Evolutionary conservation across 2,329 filamentous ascomycete species (phyloP).

Genomic region (Colletotrichum coccodes): DNA sequence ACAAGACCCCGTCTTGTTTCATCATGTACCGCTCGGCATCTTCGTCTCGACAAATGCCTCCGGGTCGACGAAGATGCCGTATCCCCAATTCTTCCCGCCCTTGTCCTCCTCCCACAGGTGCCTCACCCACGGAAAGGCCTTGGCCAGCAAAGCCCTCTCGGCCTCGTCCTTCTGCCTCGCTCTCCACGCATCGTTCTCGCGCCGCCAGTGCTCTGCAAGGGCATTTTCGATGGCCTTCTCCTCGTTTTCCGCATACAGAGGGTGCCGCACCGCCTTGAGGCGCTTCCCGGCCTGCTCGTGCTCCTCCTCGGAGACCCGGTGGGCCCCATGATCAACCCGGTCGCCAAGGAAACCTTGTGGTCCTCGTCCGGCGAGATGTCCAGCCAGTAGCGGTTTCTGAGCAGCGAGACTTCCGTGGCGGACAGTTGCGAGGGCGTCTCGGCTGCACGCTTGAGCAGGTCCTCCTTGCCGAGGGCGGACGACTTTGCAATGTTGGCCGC

Average conservation of each 20-base stretch:
- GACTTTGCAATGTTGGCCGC: slow-evolving; percentile 1
- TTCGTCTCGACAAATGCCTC: neutral
- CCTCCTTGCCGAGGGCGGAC: neutral
- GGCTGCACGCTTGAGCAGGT: neutral
- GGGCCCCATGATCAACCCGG: neutral
- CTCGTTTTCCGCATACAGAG: slow-evolving; percentile 1
- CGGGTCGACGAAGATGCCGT: neutral
- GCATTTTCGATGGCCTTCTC: neutral
- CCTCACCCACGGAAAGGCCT: slow-evolving; percentile 1
- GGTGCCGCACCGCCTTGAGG: neutral
- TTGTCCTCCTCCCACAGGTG: neutral
- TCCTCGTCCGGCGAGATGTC: neutral
- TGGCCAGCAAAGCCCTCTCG: neutral
- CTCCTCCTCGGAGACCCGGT: neutral
- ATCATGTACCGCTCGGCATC: neutral
- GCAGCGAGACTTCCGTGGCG: neutral
- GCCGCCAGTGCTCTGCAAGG: neutral
- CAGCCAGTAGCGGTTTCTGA: slow-evolving; percentile 1
- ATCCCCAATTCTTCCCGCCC: slow-evolving; percentile 1
- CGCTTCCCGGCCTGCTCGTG: neutral
- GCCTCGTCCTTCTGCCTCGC: neutral
- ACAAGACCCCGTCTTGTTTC: neutral
- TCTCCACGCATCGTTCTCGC: neutral
- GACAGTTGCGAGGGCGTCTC: neutral
- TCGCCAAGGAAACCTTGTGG: neutral